Conservation (phyloP, 2,329 filamentous ascomycete genomes). For the Clathrospora elynae region DNA sequence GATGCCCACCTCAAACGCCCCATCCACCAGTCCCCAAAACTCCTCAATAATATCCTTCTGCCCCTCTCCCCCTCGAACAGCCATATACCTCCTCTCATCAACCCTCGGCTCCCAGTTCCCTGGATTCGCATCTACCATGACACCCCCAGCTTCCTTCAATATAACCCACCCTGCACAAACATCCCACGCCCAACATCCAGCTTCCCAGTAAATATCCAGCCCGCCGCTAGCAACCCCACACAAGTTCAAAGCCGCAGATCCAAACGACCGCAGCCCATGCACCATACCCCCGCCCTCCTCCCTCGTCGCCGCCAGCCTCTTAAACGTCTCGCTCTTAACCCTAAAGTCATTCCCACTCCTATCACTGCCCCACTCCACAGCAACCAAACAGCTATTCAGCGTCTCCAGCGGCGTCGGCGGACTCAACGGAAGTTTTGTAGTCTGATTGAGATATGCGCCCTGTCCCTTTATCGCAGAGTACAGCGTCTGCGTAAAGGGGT, state of each 20-base stretch:
- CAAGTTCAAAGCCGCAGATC: slow-evolving; percentile 75
- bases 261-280: slow-evolving; percentile 71
- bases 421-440: slow-evolving; percentile 54
- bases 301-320: slow-evolving; percentile 56
- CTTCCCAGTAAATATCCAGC: slow-evolving; percentile 80
- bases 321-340: slow-evolving; percentile 70
- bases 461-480: slow-evolving; percentile 71
- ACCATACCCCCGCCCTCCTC: slow-evolving; percentile 75
- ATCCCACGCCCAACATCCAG: slow-evolving; percentile 84
- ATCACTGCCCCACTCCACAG: slow-evolving; percentile 74
- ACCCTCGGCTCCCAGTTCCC: slow-evolving; percentile 68
- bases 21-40: slow-evolving; percentile 55
- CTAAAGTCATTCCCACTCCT: slow-evolving; percentile 72
- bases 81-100: slow-evolving; percentile 63
- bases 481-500: slow-evolving; percentile 72
- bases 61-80: slow-evolving; percentile 53
- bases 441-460: slow-evolving; percentile 62
- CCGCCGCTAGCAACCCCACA: slow-evolving; percentile 73
- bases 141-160: slow-evolving; percentile 73
- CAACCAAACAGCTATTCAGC: slow-evolving; percentile 68
- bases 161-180: slow-evolving; percentile 83
- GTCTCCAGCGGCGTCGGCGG: slow-evolving; percentile 62
- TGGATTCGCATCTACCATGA: slow-evolving; percentile 73
- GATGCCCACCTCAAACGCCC: slow-evolving; percentile 51
- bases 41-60: slow-evolving; percentile 55